Percentiles rank a stretch among this genome's conserved stretches.
Evolutionary conservation across 345 rosid genomes (phyloP).

Genomic region (Lepidium sativum): DNA sequence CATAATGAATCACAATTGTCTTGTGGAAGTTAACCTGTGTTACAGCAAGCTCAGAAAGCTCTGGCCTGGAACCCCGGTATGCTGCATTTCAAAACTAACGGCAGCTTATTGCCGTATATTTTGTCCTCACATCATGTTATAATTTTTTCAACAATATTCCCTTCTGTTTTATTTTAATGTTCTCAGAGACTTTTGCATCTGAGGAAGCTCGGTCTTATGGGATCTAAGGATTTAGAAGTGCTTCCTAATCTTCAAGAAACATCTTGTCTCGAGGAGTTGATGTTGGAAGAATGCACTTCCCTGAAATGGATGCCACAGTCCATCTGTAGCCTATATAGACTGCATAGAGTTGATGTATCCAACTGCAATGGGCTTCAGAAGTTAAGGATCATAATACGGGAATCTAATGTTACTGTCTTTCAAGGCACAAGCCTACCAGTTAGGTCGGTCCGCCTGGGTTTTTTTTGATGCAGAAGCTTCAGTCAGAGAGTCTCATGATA

Average conservation of each 20-base stretch:
- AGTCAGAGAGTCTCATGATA: background rate
- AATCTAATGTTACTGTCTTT: background rate
- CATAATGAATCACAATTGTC: background rate
- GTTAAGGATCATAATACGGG: background rate
- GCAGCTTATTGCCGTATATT: too few relatives aligned
- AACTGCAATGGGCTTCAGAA: background rate
- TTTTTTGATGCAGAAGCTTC: background rate
- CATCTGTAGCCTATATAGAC: background rate
- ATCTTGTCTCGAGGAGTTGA: background rate
- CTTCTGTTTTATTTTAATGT: background rate
- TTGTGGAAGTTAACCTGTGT: background rate
- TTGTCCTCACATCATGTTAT: too few relatives aligned
- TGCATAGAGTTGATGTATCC: background rate
- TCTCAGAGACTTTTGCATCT: background rate
- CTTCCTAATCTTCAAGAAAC: background rate
- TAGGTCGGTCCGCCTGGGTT: background rate
- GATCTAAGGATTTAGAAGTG: background rate
- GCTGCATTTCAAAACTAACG: too few relatives aligned
- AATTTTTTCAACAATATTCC: background rate
- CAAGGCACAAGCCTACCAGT: background rate
- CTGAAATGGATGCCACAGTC: background rate
- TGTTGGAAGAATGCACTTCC: background rate
- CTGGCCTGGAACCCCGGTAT: background rate
- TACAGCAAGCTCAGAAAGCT: background rate
- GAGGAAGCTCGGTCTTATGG: background rate